Evolutionary conservation across 306 rosid genomes (phyloP), one percentile per base, ranked within the genome.

Genomic region (Erythrophleum fordii): DNA sequence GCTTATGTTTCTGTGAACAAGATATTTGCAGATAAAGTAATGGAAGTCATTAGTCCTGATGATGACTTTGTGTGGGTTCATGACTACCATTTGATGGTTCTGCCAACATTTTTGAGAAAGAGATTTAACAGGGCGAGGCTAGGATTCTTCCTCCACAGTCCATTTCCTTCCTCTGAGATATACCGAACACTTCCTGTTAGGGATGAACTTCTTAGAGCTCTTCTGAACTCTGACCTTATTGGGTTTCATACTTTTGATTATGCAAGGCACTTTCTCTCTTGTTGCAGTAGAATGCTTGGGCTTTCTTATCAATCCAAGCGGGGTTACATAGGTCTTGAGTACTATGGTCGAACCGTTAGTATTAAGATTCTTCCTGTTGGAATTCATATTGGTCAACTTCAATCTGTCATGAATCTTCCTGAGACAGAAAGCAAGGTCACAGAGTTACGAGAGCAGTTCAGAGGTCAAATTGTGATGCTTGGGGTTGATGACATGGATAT

Each of bases 401-500:
- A 91, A 65, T 87, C 90, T 8, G 94, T 88, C 42, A 81, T 93
- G 82, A 90, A 85, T 75, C 80, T 81, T 34, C 76, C 74, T 18
- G 85, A 85, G 81, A 93, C 97, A 0, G 91, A 90, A 77, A 83
- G 82, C 17, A 93, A 90, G 85, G 92, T 87, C 66, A 46, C 80
- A 58, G 94, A 89, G 81, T 87, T 87, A 37, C 78, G 82, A 11
- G 73, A 60, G 14, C 81, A 87, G 79, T 89, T 81, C 14, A 84
- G 49, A 65, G 91, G 88, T 35, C 84, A 87, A 74, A 85, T 28
- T 59, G 79, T 89, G 85, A 68, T 89, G 82, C 94, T 87, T 55
- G 97, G 85, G 29, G 97, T 93, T n/a, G 97, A 93, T 81, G 97
- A 93, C 88, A 93, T 93, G 97, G 97, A 93, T 71, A 91, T 91